These are phyloP conservation scores for Amanita exitialis DNA, from an alignment of 768 basidiomycete genomes.

Conservation along the genomic window DNA sequence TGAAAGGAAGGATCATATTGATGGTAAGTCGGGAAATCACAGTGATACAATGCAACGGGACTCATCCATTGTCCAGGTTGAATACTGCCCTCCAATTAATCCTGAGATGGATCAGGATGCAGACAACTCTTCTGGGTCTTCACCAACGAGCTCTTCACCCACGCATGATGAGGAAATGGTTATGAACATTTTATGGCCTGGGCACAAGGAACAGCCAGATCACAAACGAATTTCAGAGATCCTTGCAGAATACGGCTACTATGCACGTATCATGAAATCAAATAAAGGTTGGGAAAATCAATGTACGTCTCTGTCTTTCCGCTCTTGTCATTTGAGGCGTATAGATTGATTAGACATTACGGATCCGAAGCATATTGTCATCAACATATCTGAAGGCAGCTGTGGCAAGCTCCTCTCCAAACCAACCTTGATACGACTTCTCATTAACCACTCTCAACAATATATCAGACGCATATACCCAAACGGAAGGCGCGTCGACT, in stretches of 20 bases:
- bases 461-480: constrained; percentile 52
- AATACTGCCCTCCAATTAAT: constrained; percentile 35
- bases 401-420: constrained; percentile 25
- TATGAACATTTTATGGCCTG: constrained; percentile 4
- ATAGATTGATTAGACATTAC: constrained; percentile 19
- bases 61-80: constrained; percentile 27
- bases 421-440: constrained; percentile 21
- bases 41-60: background rate
- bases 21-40: constrained; percentile 31
- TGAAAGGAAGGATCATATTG: constrained; percentile 44
- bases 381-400: constrained; percentile 51
- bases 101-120: constrained; percentile 13
- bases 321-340: background rate
- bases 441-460: constrained; percentile 30
- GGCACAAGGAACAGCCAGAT: constrained; percentile 12
- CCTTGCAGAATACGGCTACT: constrained; percentile 47
- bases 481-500: constrained; percentile 43
- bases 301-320: constrained; percentile 14
- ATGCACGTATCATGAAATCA: constrained; percentile 56
- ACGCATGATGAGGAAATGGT: constrained; percentile 11
- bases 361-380: constrained; percentile 37
- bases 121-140: constrained; percentile 14
- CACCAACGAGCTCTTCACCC: constrained; percentile 10
- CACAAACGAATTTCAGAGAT: constrained; percentile 32
- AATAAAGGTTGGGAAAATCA: constrained; percentile 36